A percentile compares a stretch with the other conserved stretches of the same genome.
These are phyloP conservation scores for Phlebopus sp. DNA, from an alignment of 1,284 basidiomycete species.

Conservation along the genomic window DNA sequence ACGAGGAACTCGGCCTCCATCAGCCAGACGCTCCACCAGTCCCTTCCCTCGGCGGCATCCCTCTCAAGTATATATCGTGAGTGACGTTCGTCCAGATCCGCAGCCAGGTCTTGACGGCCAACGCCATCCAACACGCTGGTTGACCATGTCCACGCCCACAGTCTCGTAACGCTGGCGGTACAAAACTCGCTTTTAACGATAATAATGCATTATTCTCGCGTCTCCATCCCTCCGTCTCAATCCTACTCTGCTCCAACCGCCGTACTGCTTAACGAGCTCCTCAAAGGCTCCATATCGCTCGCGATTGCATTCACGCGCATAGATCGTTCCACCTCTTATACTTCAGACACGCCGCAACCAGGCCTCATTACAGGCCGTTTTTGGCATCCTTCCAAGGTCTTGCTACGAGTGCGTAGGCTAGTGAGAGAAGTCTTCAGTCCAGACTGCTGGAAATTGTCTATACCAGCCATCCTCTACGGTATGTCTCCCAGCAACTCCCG, in stretches of 20 bases:
- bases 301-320: conserved; percentile 47
- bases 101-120: conserved; percentile 3
- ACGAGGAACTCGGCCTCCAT: conserved; percentile 46
- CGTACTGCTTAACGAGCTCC: conserved; percentile 88
- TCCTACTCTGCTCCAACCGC: conserved; percentile 90
- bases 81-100: conserved; percentile 32
- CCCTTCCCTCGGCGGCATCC: conserved; percentile 65
- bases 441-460: conserved; percentile 79
- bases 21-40: conserved; percentile 35
- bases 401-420: conserved; percentile 42
- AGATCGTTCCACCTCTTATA: conserved; percentile 30
- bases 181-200: conserved; percentile 90
- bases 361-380: conserved; percentile 24
- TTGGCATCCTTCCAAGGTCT: conserved; percentile 35
- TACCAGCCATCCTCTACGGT: conserved; percentile 78
- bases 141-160: conserved; percentile 32
- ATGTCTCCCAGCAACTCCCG: conserved; percentile 6
- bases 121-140: neutral
- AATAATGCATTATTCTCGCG: conserved; percentile 94
- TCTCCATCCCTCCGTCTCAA: conserved; percentile 71
- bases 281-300: conserved; percentile 88
- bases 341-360: conserved; percentile 28
- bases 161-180: conserved; percentile 86
- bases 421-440: conserved; percentile 54
- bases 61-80: conserved; percentile 80